Evolutionary conservation across 352 stramenopile genomes (phyloP), one percentile per base, ranked within the genome.

Genomic region (Pythium phragmitis): DNA sequence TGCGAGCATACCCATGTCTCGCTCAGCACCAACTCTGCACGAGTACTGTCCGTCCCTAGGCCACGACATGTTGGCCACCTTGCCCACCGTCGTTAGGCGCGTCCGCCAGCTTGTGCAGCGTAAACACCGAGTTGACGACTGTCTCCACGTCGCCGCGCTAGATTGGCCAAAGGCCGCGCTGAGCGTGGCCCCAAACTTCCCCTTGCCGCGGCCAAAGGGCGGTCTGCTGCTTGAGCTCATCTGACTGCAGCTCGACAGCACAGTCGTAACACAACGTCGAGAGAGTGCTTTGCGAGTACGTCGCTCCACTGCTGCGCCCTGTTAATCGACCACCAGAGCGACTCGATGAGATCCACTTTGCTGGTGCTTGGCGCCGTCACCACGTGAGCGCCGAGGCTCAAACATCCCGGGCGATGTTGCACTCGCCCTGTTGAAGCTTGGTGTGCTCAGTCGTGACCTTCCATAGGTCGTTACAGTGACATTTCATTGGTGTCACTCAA

Each of bases 161-260:
- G 9, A 91, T 63, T 11, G 21, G 26, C 42, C 21, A 4, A 67
- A 60, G 1, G 74, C 66, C 2, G 30, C 39, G 33, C 52, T 57
- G 11, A 69, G 9, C 30, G 53, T 59, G 16, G 79, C 81, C n/a
- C 80, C 83, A 13, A 92, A 82, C 21, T 74, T 64, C 7, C 80
- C 76, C 52, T 85, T 75, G 21, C 21, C 74, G 77, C 2, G 69
- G 69, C 7, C 73, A 84, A 26, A 69, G 73, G 17, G 68, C 69
- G 0, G 57, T 68, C 42, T 63, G 14, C 59, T 81, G 79, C 48
- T 57, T 65, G 0, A 80, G 51, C 50, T 80, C 63, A 14, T 70
- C 69, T 63, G 67, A 63, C 12, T 52, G 36, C 7, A 51, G 50
- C 47, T 75, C 72, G 1, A 73, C 56, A 47, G 16, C 48, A 45